Conservation (phyloP, 352 stramenopile species). For the Pythium rishiriense region DNA sequence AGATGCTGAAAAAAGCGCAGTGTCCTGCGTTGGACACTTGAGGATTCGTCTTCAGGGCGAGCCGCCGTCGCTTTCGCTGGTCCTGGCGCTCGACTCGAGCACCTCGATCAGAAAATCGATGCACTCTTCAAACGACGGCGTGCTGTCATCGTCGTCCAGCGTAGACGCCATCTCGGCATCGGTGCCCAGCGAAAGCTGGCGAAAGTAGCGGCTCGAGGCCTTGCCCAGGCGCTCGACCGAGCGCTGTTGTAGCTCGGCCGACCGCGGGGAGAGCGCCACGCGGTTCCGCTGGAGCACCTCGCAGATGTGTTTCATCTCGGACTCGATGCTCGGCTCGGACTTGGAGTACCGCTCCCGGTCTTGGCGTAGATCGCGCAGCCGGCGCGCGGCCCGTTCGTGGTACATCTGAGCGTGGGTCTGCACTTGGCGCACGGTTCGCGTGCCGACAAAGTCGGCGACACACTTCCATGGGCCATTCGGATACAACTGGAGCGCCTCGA, state of each 20-base stretch:
- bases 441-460: conserved; percentile 48
- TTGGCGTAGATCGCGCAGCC: conserved; percentile 47
- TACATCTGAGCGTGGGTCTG: conserved; percentile 73
- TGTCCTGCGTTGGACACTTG: not conserved
- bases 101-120: conserved; percentile 15
- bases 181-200: not conserved
- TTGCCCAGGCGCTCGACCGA: not conserved
- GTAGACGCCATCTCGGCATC: not conserved
- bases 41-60: not conserved
- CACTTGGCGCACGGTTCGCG: conserved; percentile 56
- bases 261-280: not conserved
- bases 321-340: conserved; percentile 2
- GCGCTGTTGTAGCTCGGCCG: conserved; percentile 6
- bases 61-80: conserved; percentile 1
- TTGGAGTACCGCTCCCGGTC: conserved; percentile 22
- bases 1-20: not conserved
- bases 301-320: conserved; percentile 13
- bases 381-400: conserved; percentile 54
- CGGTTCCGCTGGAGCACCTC: conserved; percentile 10
- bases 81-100: not conserved
- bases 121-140: conserved; percentile 18
- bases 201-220: not conserved
- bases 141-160: not conserved
- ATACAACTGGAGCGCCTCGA: conserved; percentile 50
- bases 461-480: conserved; percentile 54